These are phyloP conservation scores for Pharnaceum exiguum DNA, from an alignment of 148 eudicot genomes.

Conservation along the genomic window DNA sequence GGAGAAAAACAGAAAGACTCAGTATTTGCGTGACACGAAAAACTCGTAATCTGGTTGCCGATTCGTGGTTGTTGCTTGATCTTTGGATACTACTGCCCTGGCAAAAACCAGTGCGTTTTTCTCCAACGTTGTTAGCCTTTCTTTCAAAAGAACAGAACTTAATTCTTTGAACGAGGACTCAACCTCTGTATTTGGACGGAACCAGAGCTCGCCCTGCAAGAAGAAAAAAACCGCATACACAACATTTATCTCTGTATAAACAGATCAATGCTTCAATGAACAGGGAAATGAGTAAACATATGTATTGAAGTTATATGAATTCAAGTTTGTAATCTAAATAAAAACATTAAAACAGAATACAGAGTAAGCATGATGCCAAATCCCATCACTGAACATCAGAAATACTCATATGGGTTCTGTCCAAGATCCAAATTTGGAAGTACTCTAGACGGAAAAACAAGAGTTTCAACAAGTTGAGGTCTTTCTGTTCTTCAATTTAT, in stretches of 20 bases:
- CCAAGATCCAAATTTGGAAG: background rate
- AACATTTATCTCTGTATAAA: too few species aligned
- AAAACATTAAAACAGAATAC: background rate
- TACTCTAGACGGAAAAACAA: background rate
- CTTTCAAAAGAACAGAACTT: constrained; percentile 26
- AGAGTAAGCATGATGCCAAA: background rate
- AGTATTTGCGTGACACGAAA: constrained; percentile 25
- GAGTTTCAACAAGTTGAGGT: background rate
- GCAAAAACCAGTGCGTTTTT: constrained; percentile 44
- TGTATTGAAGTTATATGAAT: too few species aligned
- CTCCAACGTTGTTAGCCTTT: constrained; percentile 41
- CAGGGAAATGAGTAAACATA: background rate
- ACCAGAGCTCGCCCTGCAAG: constrained; percentile 50
- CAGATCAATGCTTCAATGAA: background rate
- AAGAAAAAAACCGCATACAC: too few species aligned
- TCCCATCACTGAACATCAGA: background rate
- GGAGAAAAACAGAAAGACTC: too few species aligned
- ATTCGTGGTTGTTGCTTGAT: constrained; percentile 21
- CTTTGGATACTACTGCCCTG: constrained; percentile 35
- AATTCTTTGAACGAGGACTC: constrained; percentile 11
- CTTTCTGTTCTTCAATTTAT: background rate
- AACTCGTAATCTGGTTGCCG: constrained; percentile 59
- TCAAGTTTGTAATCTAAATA: too few species aligned
- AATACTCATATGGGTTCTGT: background rate
- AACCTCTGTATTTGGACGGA: constrained; percentile 18